These are phyloP conservation scores for Torrubiella hemipterigena DNA, from an alignment of 2,329 filamentous ascomycete genomes.

Conservation along the genomic window DNA sequence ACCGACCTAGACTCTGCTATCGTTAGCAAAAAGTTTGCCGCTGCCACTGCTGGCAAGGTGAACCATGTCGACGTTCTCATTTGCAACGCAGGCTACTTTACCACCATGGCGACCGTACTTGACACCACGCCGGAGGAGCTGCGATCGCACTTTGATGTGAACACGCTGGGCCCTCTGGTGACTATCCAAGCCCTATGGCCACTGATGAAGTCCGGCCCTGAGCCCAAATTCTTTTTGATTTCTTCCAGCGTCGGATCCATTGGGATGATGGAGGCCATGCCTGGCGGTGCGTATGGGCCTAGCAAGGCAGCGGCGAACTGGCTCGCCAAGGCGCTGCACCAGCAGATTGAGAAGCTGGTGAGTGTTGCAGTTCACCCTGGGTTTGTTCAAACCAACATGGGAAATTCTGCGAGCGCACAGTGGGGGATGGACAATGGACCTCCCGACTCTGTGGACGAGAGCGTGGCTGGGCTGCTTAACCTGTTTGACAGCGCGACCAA, in stretches of 20 bases:
- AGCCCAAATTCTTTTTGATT: conserved; percentile 23
- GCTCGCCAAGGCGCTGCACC: conserved; percentile 16
- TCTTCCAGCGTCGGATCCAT: conserved; percentile 23
- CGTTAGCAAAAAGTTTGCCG: conserved; percentile 12
- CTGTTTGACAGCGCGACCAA: conserved; percentile 23
- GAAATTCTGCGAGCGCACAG: conserved; percentile 16
- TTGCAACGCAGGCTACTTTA: conserved; percentile 34
- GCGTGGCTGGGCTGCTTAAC: conserved; percentile 18
- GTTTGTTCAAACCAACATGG: conserved; percentile 21
- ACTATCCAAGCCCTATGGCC: conserved; percentile 22
- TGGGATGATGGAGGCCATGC: conserved; percentile 15
- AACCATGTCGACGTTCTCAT: conserved; percentile 35
- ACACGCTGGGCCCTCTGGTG: conserved; percentile 25
- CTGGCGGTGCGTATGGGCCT: conserved; percentile 21
- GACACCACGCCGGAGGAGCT: conserved; percentile 21
- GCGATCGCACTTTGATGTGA: conserved; percentile 27
- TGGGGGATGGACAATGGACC: conserved; percentile 16
- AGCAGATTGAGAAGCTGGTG: conserved; percentile 15
- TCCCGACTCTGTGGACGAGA: conserved; percentile 18
- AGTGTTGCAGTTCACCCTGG: conserved; percentile 24
- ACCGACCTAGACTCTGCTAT: conserved; percentile 11
- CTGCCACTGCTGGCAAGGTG: conserved; percentile 17
- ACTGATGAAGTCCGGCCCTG: conserved; percentile 16
- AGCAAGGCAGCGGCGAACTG: conserved; percentile 23
- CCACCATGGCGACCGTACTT: conserved; percentile 15